These are phyloP conservation scores for Pseudocercospora fuligena DNA, from an alignment of 2,329 filamentous ascomycete genomes.

Conservation along the genomic window DNA sequence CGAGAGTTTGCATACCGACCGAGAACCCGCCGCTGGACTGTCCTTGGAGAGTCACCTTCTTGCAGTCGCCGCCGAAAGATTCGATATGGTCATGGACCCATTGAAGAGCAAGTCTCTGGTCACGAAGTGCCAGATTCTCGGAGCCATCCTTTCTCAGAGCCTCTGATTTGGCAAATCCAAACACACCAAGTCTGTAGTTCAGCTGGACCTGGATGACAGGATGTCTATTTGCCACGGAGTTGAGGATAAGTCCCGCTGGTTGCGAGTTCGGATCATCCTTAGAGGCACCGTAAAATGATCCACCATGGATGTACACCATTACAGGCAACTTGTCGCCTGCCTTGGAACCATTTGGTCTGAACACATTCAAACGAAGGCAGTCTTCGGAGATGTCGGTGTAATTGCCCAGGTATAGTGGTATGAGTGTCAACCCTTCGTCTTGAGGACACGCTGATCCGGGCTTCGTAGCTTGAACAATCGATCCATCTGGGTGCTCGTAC, in stretches of 20 bases:
- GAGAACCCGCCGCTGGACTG: slow-evolving; percentile 43
- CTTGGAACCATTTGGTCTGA: slow-evolving; percentile 29
- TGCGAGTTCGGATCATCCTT: slow-evolving; percentile 43
- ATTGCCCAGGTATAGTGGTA: slow-evolving; percentile 23
- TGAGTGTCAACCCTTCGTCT: not conserved
- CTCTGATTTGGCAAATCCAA: slow-evolving; percentile 45
- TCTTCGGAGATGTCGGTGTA: slow-evolving; percentile 27
- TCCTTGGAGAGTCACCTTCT: slow-evolving; percentile 46
- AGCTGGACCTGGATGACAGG: slow-evolving; percentile 43
- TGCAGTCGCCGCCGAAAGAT: slow-evolving; percentile 63
- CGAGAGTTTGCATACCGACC: slow-evolving; percentile 52
- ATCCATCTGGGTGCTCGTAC: not conserved
- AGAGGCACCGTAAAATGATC: slow-evolving; percentile 28
- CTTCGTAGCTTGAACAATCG: not conserved
- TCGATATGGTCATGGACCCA: slow-evolving; percentile 66
- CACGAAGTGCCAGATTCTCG: slow-evolving; percentile 54
- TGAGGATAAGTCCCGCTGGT: slow-evolving; percentile 53
- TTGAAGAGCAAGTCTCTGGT: slow-evolving; percentile 62
- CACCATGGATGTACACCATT: slow-evolving; percentile 41
- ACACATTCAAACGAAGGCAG: slow-evolving; percentile 41
- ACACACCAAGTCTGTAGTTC: slow-evolving; percentile 44
- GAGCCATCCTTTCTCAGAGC: slow-evolving; percentile 41
- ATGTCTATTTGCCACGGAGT: slow-evolving; percentile 52
- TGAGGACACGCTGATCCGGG: not conserved
- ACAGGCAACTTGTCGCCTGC: slow-evolving; percentile 43